phyloP scores from a whole-genome alignment of 1,284 basidiomycete genomes.

The Malassezia globosa region DNA sequence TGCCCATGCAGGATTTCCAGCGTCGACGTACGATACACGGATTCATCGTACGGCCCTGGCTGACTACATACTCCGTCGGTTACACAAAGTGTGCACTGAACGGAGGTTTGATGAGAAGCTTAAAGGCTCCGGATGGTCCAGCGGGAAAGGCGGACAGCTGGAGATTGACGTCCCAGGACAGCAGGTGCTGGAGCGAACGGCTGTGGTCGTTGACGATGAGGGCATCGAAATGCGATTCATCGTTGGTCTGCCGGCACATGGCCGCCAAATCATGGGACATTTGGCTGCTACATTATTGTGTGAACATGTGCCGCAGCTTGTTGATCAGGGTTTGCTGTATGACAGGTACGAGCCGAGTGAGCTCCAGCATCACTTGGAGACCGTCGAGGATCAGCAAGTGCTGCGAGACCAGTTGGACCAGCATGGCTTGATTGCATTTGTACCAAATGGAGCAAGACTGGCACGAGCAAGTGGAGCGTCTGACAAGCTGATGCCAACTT shows the following conservation, averaged over 20 bases:
- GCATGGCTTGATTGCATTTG: conserved; percentile 16
- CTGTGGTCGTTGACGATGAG: conserved; percentile 8
- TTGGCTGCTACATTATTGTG: conserved; percentile 12
- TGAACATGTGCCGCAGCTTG: conserved; percentile 10
- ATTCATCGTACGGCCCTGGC: conserved; percentile 10
- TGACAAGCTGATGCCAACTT: conserved; percentile 3
- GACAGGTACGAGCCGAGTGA: neutral
- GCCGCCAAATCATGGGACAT: conserved; percentile 14
- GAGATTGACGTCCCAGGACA: conserved; percentile 14
- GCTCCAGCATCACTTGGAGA: conserved; percentile 5
- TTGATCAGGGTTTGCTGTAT: neutral
- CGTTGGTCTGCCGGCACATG: conserved; percentile 17
- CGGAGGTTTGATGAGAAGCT: conserved; percentile 6
- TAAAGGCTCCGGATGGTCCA: conserved; percentile 6
- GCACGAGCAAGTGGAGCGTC: conserved; percentile 14
- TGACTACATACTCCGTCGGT: conserved; percentile 10
- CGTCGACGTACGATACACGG: neutral
- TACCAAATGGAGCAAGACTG: conserved; percentile 13
- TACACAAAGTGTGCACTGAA: neutral
- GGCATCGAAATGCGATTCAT: conserved; percentile 16
- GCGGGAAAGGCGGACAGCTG: conserved; percentile 17
- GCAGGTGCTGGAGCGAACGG: conserved; percentile 18
- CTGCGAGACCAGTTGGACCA: conserved; percentile 1
- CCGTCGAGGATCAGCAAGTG: conserved; percentile 14
- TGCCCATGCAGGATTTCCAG: neutral